These are phyloP conservation scores for Herpetomonas muscarum DNA, from an alignment of 208 protist genomes.

Conservation along the genomic window DNA sequence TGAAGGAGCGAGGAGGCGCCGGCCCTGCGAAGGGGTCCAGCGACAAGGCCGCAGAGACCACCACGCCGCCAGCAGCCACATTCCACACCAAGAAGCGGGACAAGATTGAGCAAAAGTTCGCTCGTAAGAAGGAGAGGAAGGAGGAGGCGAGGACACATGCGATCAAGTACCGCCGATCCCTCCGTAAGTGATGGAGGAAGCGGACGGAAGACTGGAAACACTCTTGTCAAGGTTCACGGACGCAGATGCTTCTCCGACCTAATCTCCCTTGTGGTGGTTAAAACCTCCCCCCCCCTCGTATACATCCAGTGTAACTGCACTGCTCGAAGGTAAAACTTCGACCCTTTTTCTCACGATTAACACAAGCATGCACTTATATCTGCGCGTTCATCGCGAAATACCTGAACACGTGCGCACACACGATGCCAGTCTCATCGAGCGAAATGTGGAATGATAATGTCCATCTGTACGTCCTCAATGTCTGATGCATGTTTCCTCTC, in stretches of 20 bases:
- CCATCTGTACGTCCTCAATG: neutral
- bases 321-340: too few relatives aligned
- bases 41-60: neutral
- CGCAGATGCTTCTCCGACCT: neutral
- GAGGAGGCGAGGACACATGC: constrained; percentile 22
- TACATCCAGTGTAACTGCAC: too few relatives aligned
- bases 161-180: constrained; percentile 22
- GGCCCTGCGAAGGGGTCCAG: neutral
- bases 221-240: too few relatives aligned
- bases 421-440: neutral
- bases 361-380: too few relatives aligned
- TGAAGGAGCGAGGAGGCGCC: constrained; percentile 3
- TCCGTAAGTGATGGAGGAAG: constrained; percentile 13
- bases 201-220: neutral
- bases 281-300: too few relatives aligned
- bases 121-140: constrained; percentile 27
- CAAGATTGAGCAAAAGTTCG: constrained; percentile 33
- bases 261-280: constrained; percentile 4
- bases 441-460: neutral
- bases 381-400: too few relatives aligned
- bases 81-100: constrained; percentile 14
- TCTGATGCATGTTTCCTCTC: neutral
- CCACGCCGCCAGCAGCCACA: neutral
- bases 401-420: too few relatives aligned
- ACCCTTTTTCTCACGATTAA: too few relatives aligned